Evolutionary conservation across 371 early-diverging fungal genomes (phyloP).

Genomic region (Blastocladiella emersonii): DNA sequence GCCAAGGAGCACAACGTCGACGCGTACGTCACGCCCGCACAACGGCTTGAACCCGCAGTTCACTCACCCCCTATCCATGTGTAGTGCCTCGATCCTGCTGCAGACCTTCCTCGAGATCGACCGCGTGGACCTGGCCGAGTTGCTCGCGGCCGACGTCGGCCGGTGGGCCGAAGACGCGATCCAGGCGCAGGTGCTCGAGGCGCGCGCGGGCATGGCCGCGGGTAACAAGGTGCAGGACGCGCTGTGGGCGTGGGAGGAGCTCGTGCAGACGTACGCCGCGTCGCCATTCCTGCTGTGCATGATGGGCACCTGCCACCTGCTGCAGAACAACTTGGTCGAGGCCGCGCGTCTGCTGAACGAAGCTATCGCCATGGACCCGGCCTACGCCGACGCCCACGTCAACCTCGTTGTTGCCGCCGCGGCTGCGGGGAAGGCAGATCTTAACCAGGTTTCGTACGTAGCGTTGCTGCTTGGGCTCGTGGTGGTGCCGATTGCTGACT

Average conservation of each 20-base stretch:
- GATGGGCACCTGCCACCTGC: neutral
- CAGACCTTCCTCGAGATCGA: neutral
- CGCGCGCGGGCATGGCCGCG: neutral
- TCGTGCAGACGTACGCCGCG: neutral
- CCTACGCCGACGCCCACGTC: neutral
- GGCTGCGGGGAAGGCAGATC: neutral
- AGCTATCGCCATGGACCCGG: neutral
- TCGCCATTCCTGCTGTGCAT: neutral
- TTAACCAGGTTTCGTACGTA: neutral
- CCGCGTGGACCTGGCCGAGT: neutral
- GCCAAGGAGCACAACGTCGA: neutral
- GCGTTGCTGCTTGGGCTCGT: too few relatives aligned
- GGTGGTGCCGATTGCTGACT: too few relatives aligned
- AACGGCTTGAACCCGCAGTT: too few relatives aligned
- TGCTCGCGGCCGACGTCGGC: neutral
- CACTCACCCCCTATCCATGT: neutral
- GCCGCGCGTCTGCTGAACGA: neutral
- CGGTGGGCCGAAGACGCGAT: neutral
- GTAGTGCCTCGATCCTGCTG: neutral
- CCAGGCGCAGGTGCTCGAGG: neutral
- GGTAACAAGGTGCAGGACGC: neutral
- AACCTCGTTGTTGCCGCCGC: neutral
- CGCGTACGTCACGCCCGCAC: too few relatives aligned
- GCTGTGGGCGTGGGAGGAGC: neutral
- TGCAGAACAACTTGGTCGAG: neutral